Base-by-base conservation (phyloP, 2,329 filamentous ascomycete species). In the Diplocarpon mali region DNA sequence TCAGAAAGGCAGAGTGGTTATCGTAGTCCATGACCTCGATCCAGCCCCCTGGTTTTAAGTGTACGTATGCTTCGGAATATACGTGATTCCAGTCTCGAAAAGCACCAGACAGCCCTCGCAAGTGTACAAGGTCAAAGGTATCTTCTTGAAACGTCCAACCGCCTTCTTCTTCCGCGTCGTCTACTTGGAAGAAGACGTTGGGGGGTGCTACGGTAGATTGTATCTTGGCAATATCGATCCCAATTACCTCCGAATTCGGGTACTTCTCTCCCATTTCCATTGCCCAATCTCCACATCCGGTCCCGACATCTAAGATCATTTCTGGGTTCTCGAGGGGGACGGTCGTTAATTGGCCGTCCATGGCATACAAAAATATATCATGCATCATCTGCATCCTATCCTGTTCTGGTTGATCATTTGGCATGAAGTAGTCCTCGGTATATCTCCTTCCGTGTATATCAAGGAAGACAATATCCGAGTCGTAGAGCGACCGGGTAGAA, bases 121-220 rank as follows among this genome's bases (percentile, higher is more conserved):
- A 69, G 60, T 80, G 78, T 46, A 83, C 69, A 47, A 73, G 72
- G 60, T 81, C 76, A 54, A 80, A 78, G 41, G 68, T 65, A 44
- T 68, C 54, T 69, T 51, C 68, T 56, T 55, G 75, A 70, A 64
- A 75, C 58, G 64, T 73, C 66, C 66, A 70, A 1, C 65, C 58
- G 14, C 61, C 64, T 69, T 60, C 55, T 41, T 59, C 55, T 41
- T 61, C 60, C 1, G 59, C 74, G 55, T 84, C 78, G 55, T 83
- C 79, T 38, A 83, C 72, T 40, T 80, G 69, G 54, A 83, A 83
- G 48, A 72, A 70, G 47, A 78, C 74, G 53, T 83, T 84, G 14
- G 68, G 64, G 0, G 77, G 76, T 2, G 78, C 70, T 57, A 70
- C 70, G n/a, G 64, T 66, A 2, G 73, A 72, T 56, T 79, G 75